These are phyloP conservation scores for Carex littledalei DNA, from an alignment of 176 grass and related monocot species.

Conservation along the genomic window DNA sequence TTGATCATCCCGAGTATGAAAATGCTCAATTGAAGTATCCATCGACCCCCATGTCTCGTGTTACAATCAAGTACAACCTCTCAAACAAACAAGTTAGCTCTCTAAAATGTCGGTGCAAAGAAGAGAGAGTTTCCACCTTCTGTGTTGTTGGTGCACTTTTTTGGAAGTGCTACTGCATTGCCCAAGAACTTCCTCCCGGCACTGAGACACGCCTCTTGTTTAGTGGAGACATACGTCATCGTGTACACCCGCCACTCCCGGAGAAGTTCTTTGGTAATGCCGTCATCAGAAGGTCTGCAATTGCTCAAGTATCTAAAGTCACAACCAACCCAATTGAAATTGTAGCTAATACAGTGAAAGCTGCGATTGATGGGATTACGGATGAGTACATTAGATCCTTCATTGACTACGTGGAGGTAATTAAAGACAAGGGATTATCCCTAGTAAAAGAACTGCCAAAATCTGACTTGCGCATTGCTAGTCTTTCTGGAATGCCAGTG, in stretches of 20 bases:
- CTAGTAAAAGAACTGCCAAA: not conserved
- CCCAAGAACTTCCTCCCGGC: too few species aligned
- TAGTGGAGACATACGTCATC: not conserved
- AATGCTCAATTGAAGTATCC: not conserved
- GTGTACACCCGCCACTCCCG: conserved; percentile 19
- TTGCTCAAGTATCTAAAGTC: not conserved
- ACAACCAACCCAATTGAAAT: not conserved
- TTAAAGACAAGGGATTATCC: not conserved
- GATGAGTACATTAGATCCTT: not conserved
- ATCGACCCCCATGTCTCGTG: not conserved
- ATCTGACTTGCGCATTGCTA: not conserved
- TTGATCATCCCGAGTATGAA: conserved; percentile 11
- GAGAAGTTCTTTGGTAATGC: conserved; percentile 28
- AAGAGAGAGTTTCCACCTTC: conserved; percentile 10
- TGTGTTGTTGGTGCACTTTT: conserved; percentile 17
- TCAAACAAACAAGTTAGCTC: not conserved
- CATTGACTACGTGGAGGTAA: not conserved
- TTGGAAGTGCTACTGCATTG: conserved; percentile 26
- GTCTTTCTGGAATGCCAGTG: not conserved
- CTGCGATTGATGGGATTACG: not conserved
- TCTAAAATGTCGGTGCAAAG: conserved; percentile 8
- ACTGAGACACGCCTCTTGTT: not conserved
- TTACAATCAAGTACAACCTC: not conserved
- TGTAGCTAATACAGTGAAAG: not conserved
- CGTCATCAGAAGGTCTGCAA: not conserved